These are phyloP conservation scores for Kokia cookei DNA, from an alignment of 441 rosid genomes.

Conservation along the genomic window DNA sequence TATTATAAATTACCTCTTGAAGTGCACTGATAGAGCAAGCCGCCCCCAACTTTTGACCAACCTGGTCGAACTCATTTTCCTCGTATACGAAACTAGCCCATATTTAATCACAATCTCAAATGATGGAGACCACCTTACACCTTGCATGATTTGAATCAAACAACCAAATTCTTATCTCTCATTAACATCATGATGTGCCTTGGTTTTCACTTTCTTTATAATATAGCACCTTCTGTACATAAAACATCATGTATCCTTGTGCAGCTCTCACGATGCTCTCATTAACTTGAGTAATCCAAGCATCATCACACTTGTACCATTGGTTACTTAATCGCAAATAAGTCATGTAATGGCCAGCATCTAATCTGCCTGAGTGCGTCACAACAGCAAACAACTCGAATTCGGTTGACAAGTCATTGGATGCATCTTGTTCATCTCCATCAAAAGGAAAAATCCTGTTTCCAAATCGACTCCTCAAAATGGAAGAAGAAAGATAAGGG, in stretches of 20 bases:
- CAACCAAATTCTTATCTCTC: neutral
- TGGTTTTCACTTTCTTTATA: slow-evolving; percentile 51
- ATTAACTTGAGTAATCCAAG: slow-evolving; percentile 65
- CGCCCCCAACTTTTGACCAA: neutral
- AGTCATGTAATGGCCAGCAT: slow-evolving; percentile 70
- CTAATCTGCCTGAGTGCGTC: slow-evolving; percentile 63
- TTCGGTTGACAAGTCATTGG: slow-evolving; percentile 49
- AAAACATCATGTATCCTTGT: slow-evolving; percentile 79
- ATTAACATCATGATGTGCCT: slow-evolving; percentile 13
- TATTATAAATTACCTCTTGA: slow-evolving; percentile 5
- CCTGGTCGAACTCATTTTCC: neutral
- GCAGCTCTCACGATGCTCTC: slow-evolving; percentile 71
- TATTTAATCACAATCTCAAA: neutral
- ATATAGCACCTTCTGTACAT: slow-evolving; percentile 66
- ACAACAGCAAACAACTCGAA: slow-evolving; percentile 74
- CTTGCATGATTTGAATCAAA: neutral
- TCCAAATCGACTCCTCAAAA: slow-evolving; percentile 60
- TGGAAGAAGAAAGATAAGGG: slow-evolving; percentile 70
- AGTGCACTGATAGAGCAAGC: neutral
- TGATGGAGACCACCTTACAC: neutral
- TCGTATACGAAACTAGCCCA: slow-evolving; percentile 7
- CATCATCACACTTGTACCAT: slow-evolving; percentile 82
- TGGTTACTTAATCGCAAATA: slow-evolving; percentile 54
- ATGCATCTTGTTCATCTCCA: slow-evolving; percentile 52
- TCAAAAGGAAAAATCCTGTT: slow-evolving; percentile 60